Conservation (phyloP, 805 yeast species). For the Priceomyces castillae region DNA sequence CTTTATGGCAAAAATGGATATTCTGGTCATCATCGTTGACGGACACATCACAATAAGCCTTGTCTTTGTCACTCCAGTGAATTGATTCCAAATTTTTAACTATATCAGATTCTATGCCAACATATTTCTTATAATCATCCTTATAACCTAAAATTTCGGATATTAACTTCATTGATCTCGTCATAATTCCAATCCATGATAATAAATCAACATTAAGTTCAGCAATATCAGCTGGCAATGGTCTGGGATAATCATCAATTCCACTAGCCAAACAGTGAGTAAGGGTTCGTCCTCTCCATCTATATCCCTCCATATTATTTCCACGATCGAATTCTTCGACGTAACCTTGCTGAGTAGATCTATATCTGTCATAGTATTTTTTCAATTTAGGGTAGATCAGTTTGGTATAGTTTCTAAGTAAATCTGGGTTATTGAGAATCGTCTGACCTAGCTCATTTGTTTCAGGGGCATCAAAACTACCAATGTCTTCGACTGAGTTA, state of each 20-base stretch:
- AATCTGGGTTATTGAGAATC: constrained; percentile 56
- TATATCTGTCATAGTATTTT: constrained; percentile 81
- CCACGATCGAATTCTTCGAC: constrained; percentile 66
- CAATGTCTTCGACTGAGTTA: constrained; percentile 11
- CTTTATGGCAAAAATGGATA: constrained; percentile 76
- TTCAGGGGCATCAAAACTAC: constrained; percentile 9
- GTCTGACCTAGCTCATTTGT: constrained; percentile 44
- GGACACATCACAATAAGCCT: constrained; percentile 79
- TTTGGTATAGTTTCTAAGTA: constrained; percentile 55
- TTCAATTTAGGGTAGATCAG: constrained; percentile 73
- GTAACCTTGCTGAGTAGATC: constrained; percentile 75
- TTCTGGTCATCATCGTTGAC: constrained; percentile 70
- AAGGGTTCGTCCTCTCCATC: constrained; percentile 91
- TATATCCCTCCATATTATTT: constrained; percentile 57
- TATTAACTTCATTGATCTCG: constrained; percentile 72
- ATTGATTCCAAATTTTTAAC: constrained; percentile 62
- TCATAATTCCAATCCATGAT: constrained; percentile 93
- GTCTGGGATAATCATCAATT: constrained; percentile 92
- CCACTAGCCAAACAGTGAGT: constrained; percentile 91
- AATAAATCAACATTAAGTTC: constrained; percentile 88
- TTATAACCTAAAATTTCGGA: constrained; percentile 58
- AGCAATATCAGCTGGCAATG: constrained; percentile 74
- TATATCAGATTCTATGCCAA: constrained; percentile 53
- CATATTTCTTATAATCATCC: constrained; percentile 58
- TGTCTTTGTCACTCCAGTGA: constrained; percentile 74